These are phyloP conservation scores for Termitomyces sp. DNA, from an alignment of 768 basidiomycete species.

Conservation along the genomic window DNA sequence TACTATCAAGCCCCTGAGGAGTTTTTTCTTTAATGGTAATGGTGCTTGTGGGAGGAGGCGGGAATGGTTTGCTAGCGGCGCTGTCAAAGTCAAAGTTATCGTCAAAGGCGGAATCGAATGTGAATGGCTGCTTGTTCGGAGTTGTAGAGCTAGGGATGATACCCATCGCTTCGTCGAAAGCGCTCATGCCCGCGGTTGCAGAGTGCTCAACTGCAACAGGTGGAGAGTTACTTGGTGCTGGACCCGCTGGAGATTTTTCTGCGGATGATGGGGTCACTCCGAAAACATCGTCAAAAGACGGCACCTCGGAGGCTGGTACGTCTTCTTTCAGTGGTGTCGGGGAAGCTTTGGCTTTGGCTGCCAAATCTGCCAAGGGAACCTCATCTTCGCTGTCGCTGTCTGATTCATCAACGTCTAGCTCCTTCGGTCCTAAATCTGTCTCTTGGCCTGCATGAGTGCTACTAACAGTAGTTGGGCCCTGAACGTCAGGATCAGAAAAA, in stretches of 20 bases:
- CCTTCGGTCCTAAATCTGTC: constrained; percentile 53
- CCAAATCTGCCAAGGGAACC: constrained; percentile 30
- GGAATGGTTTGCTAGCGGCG: constrained; percentile 29
- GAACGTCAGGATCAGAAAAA: constrained; percentile 33
- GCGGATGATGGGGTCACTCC: constrained; percentile 27
- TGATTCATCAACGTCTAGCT: constrained; percentile 52
- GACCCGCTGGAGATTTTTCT: neutral
- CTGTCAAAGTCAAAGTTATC: constrained; percentile 57
- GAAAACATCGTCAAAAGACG: constrained; percentile 55
- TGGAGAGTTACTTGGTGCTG: constrained; percentile 3
- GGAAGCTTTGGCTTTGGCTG: constrained; percentile 19
- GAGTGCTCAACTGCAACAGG: constrained; percentile 10
- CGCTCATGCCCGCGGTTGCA: constrained; percentile 46
- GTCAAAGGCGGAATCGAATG: constrained; percentile 58
- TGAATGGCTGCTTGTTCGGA: constrained; percentile 37
- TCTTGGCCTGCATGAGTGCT: constrained; percentile 21
- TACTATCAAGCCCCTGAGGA: constrained; percentile 27
- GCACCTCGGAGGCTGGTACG: constrained; percentile 1
- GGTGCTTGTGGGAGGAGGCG: constrained; percentile 19
- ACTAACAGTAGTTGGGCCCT: constrained; percentile 5
- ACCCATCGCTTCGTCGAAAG: constrained; percentile 73
- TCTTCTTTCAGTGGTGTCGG: constrained; percentile 10
- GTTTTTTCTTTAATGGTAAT: neutral
- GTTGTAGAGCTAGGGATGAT: constrained; percentile 36
- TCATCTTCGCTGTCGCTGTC: constrained; percentile 48